These are phyloP conservation scores for Arxiozyma bovina DNA, from an alignment of 1,139 yeast genomes.

Conservation along the genomic window DNA sequence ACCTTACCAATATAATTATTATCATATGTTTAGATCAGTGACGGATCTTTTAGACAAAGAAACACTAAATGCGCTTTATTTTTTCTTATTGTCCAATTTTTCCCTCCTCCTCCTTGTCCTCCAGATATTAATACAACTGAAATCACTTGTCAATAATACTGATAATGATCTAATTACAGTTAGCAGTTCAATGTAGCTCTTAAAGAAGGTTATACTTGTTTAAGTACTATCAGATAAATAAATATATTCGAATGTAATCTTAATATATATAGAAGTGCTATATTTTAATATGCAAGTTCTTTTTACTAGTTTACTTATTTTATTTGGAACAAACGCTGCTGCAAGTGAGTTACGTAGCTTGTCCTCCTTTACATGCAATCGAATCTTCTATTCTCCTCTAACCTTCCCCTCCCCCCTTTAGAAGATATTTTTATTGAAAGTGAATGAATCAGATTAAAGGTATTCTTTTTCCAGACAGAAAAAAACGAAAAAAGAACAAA, in stretches of 20 bases:
- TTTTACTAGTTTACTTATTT: not conserved
- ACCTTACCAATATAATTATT: not conserved
- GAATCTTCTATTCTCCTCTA: no score
- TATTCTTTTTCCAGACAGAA: no score
- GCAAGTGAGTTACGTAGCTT: not conserved
- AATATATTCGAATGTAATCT: no score
- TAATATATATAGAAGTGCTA: not conserved
- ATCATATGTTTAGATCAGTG: no score
- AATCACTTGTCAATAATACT: no score
- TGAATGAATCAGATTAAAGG: not conserved
- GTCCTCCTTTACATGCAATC: not conserved
- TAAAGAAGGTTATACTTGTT: no score
- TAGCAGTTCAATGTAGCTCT: not conserved
- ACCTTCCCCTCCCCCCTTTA: not conserved
- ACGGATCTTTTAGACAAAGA: not conserved
- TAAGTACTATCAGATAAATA: not conserved
- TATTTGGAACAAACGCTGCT: not conserved
- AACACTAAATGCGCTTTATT: not conserved
- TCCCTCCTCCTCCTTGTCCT: not conserved
- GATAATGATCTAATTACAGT: no score
- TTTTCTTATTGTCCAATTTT: no score
- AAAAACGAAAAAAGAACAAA: no score
- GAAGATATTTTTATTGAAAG: not conserved
- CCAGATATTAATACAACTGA: not conserved
- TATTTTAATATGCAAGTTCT: no score